Base-by-base conservation (phyloP, 2,329 filamentous ascomycete genomes). In the Aspergillus caelatus region DNA sequence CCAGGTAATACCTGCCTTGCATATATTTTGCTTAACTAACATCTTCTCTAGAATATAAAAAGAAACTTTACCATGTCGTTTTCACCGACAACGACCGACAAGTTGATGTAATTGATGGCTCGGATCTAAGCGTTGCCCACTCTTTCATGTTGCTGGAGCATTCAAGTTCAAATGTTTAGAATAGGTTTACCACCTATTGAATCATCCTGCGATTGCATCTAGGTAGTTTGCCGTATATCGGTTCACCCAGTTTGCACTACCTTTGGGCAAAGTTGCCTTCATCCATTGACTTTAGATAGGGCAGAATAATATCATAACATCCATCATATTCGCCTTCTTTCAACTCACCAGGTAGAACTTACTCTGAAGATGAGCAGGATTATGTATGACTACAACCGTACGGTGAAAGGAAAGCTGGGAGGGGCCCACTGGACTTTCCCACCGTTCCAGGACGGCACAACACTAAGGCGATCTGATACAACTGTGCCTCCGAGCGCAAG, bases 21-120 rank as follows among this genome's bases (percentile, higher is more conserved):
- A 32, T 53, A 53, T 21, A 45, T 52, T 57, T 48, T 34, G 21
- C 43, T 57, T 50, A 59, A 55, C 58, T 64, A 60, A 62, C 30
- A 54, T 50, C 57, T 65, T 58, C 34, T 39, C 53, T 65, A 65
- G 63, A 59, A 43, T 54, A 39, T 36, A 28, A 28, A 28, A 52
- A 30, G 19, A 48, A 43, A 26, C 63, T 62, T 5, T 65, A 63
- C 57, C 63, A 62, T 30, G 57, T 63, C 55, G 54, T 63, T 12
- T 65, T 65, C 57, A 58, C 60, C 48, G 28, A 61, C 39, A 55
- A 65, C 34, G 58, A 54, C 48, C 56, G 57, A 45, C 32, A 58
- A 3, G 63, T 62, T 30, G 19, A 30, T 50, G 43, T 60, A 34
- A 60, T 65, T 26, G 56, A 62, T 60, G 36, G 56, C 8, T 60